Conservation (phyloP, 2,329 filamentous ascomycete species). For the Penicillium sp. region DNA sequence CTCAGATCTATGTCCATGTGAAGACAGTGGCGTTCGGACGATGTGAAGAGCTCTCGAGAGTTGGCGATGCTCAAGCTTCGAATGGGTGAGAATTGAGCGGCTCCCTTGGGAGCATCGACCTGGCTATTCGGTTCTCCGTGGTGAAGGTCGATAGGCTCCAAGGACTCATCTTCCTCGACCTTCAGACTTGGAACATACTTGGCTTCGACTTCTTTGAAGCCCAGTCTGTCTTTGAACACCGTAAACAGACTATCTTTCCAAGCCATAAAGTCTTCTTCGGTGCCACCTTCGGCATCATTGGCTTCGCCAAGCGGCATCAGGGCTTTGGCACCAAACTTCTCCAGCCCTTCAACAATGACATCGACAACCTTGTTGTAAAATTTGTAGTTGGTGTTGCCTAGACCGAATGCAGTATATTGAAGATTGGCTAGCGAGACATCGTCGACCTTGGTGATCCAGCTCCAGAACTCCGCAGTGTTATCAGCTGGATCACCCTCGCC, state of each 20-base stretch:
- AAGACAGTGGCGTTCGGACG: constrained; percentile 79
- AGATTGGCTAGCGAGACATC: constrained; percentile 67
- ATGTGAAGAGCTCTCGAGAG: constrained; percentile 76
- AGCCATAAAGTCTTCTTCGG: constrained; percentile 93
- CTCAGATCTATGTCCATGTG: constrained; percentile 87
- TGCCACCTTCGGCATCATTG: constrained; percentile 88
- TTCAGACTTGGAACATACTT: constrained; percentile 84
- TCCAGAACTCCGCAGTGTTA: constrained; percentile 85
- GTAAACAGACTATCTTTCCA: constrained; percentile 97
- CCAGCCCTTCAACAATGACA: constrained; percentile 72
- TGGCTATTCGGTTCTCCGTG: constrained; percentile 80
- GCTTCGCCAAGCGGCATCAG: constrained; percentile 84
- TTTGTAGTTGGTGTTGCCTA: constrained; percentile 96
- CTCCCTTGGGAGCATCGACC: constrained; percentile 72
- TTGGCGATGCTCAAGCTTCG: constrained; percentile 80
- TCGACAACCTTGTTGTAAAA: constrained; percentile 96
- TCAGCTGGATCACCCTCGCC: constrained; percentile 95
- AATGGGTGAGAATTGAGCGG: constrained; percentile 70
- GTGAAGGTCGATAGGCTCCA: constrained; percentile 74
- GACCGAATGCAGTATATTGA: constrained; percentile 83
- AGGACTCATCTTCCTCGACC: constrained; percentile 69
- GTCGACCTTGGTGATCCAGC: constrained; percentile 78
- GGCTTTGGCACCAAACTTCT: constrained; percentile 71
- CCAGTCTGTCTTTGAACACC: constrained; percentile 71
- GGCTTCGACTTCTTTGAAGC: constrained; percentile 81